These are phyloP conservation scores for Thalassiosira livingstoniorum DNA, from an alignment of 352 stramenopile species.

Conservation along the genomic window DNA sequence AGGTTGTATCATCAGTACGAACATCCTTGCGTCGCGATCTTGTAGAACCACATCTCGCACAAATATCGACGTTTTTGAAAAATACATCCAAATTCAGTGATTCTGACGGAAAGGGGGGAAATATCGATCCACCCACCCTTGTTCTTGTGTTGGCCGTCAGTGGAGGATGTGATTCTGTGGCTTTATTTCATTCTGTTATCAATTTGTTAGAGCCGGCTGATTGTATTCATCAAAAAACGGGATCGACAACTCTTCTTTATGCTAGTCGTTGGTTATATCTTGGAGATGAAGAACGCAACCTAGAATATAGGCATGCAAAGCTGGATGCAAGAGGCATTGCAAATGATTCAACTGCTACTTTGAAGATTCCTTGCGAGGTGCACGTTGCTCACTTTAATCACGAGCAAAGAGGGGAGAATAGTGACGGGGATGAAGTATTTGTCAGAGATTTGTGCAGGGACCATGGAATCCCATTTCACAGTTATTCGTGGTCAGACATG, in stretches of 20 bases:
- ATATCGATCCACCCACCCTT: slow-evolving; percentile 34
- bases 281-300: slow-evolving; percentile 16
- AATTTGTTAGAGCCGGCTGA: too few species aligned
- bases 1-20: slow-evolving; percentile 29
- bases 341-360: too few species aligned
- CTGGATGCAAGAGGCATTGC: too few species aligned
- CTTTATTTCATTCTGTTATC: slow-evolving; percentile 76
- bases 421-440: slow-evolving; percentile 74
- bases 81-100: neutral
- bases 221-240: too few species aligned
- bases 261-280: slow-evolving; percentile 41
- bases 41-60: slow-evolving; percentile 42
- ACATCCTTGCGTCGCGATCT: slow-evolving; percentile 50
- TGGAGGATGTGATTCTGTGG: slow-evolving; percentile 85
- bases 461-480: slow-evolving; percentile 70
- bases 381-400: slow-evolving; percentile 86
- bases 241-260: too few species aligned
- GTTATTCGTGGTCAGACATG: slow-evolving; percentile 75
- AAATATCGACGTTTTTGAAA: neutral
- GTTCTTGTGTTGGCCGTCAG: slow-evolving; percentile 80
- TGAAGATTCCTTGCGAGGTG: slow-evolving; percentile 58
- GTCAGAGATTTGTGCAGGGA: slow-evolving; percentile 69
- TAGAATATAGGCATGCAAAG: too few species aligned
- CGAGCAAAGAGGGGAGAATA: slow-evolving; percentile 72
- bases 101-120: slow-evolving; percentile 1